Base-by-base conservation (phyloP, 345 rosid species). In the Crucihimalaya himalaica region DNA sequence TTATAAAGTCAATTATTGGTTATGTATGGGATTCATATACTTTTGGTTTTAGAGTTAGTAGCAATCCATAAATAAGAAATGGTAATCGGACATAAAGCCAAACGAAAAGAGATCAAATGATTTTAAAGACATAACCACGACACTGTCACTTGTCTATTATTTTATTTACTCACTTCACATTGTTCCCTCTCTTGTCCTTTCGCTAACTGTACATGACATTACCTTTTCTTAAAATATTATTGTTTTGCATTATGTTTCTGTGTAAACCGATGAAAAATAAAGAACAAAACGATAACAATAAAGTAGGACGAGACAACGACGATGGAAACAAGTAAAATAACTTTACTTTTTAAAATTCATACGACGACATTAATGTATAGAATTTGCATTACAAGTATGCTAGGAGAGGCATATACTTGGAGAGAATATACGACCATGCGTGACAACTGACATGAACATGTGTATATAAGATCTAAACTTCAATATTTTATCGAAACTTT, bases 401-500 rank as follows among this genome's bases (percentile, higher is more conserved):
- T 66, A n/a, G 13, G 47, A 43, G 69, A 61, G 5, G 67, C 43
- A 57, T 50, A 67, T 73, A 75, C 73, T 51, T 75, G 63, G 55
- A 67, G 13, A 21, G 47, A 19, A 64, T 59, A 39, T 29, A 66
- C 43, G 25, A 75, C 58, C 70, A 70, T 68, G 69, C 69, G 56
- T 68, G 74, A 75, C 79, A 68, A 42, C 70, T 68, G 51, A 61
- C 79, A 52, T 60, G n/a, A 51, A 52, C 79, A 76, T 69, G 74
- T 76, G 74, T 67, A 67, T 34, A 47, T 68, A 16, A 42, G 56
- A 75, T 75, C 74, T 47, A 68, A 75, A 61, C 34, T 53, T 75
- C 56, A 48, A 29, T 68, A 21, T 31, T 54, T 5, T 75, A 19
- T n/a, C n/a, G 46, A 45, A 73, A 54, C 5, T 42, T 31, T 55